Evolutionary conservation across 1,284 basidiomycete species (phyloP).

Genomic region (Entoloma clypeatum): DNA sequence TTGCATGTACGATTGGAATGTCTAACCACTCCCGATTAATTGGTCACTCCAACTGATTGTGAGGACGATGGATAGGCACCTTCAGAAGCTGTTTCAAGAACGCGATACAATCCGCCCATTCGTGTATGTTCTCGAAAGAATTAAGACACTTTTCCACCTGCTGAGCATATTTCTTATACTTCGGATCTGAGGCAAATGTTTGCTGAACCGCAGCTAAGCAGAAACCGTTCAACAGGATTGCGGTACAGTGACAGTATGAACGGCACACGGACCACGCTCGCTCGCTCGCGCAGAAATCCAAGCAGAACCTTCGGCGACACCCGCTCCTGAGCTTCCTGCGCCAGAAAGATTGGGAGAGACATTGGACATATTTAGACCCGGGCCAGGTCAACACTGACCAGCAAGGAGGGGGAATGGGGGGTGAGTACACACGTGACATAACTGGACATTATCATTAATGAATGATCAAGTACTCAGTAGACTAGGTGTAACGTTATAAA

Average conservation of each 20-base stretch:
- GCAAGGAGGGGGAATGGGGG: conserved; percentile 8
- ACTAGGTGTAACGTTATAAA: conserved; percentile 15
- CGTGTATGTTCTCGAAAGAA: conserved; percentile 94
- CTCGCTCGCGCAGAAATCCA: conserved; percentile 36
- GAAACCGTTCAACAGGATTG: conserved; percentile 7
- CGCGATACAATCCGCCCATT: conserved; percentile 99
- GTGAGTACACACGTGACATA: neutral
- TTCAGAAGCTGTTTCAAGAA: conserved; percentile 95
- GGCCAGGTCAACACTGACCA: no score
- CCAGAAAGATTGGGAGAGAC: conserved; percentile 25
- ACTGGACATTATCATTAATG: conserved; percentile 1
- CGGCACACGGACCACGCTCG: conserved; percentile 46
- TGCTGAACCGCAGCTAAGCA: conserved; percentile 42
- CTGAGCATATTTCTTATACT: conserved; percentile 92
- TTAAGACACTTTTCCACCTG: conserved; percentile 91
- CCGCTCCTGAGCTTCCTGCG: conserved; percentile 29
- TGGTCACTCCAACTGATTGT: neutral
- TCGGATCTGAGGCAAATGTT: conserved; percentile 74
- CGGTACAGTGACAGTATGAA: conserved; percentile 4
- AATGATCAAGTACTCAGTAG: neutral
- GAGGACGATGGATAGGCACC: conserved; percentile 41
- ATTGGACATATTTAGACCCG: conserved; percentile 24
- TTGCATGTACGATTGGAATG: conserved; percentile 86
- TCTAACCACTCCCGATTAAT: conserved; percentile 42
- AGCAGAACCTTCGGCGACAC: conserved; percentile 33